Evolutionary conservation across 345 rosid genomes (phyloP), one percentile per base, ranked within the genome.

Genomic region (Arabis hirsuta): DNA sequence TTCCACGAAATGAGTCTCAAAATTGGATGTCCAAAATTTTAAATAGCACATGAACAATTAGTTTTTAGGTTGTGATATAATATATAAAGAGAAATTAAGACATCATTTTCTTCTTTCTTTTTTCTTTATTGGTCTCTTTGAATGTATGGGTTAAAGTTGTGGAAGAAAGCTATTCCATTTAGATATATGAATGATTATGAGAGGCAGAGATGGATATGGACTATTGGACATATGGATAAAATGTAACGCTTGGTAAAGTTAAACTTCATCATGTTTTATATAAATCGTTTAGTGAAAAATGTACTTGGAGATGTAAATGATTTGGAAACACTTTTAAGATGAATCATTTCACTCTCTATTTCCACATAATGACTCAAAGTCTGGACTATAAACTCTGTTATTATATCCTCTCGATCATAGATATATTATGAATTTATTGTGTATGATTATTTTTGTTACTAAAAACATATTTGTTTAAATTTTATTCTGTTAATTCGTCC

Each of bases 1-100:
- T 67, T 68, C 73, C 69, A 75, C 56, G 73, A 45, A 52, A 67
- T 58, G 32, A 42, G 58, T 74, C 51, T 59, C 73, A 45, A 46
- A 45, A 12, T 26, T 53, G 42, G 69, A 53, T 75, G 58, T 43
- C 20, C 50, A 59, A 59, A 74, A 59, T 56, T 31, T 58, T 10
- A 0, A 7, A 57, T 56, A 66, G 67, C 61, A 73, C 29, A 50
- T 73, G 67, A 66, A 20, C 54, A 45, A 58, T 66, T 57, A 41
- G 46, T 42, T 41, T 53, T 31, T 22, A 11, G 44, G 41, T 29
- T 50, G 72, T 51, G 67, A 41, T 29, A 9, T 20, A 4, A 42
- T 39, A 6, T 57, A 50, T 46, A 65, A 48, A 58, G 72, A 57
- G 54, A 51, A 50, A 58, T 3, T 66, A 42, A 58, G 54, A 20